Base-by-base conservation (phyloP, 1,139 yeast genomes). In the Diutina rugosa region DNA sequence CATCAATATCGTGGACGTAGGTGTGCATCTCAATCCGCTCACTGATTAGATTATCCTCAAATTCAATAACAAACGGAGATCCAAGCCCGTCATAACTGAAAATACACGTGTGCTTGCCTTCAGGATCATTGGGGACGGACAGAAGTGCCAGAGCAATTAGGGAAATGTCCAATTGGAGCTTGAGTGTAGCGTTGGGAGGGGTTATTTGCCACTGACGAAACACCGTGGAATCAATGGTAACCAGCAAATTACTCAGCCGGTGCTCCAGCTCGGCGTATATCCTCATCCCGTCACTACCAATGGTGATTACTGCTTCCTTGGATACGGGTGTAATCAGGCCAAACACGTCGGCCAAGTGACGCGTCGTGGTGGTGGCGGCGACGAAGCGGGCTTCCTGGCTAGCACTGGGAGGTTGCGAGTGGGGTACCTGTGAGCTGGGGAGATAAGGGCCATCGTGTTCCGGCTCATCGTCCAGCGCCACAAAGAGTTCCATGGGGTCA, bases 21-120 rank as follows among this genome's bases (percentile, higher is more conserved):
- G 96, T 88, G 2, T 78, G 70, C 60, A 89, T 80, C 62, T 87
- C 91, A 60, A 90, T 83, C 58, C 81, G 76, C 62, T 90, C 95
- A 49, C 84, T 79, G 61, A 89, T 81, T 56, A 77, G 68, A 2
- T 79, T 76, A 65, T 88, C 95, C 63, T 86, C 90, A 67, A 88
- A 87, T 30, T 84, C 85, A 28, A 89, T 68, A 1, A 82, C 74
- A 57, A 90, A 79, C 0, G 95, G 91, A 6, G 12, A 32, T 9
- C 53, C 53, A 32, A 49, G 44, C 9, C 53, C 53, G 8, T 49
- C 41, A 9, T 49, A 49, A 4, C 41, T 28, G 8, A 49, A 10
- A n/a, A 32, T 49, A 16, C 53, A 49, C 6, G 53, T 49, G 14
- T 35, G 41, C 14, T 35, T 35, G 41, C 32, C 21, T 5, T 48